Evolutionary conservation across 805 yeast genomes (phyloP).

Genomic region (Starmera pachycereana): DNA sequence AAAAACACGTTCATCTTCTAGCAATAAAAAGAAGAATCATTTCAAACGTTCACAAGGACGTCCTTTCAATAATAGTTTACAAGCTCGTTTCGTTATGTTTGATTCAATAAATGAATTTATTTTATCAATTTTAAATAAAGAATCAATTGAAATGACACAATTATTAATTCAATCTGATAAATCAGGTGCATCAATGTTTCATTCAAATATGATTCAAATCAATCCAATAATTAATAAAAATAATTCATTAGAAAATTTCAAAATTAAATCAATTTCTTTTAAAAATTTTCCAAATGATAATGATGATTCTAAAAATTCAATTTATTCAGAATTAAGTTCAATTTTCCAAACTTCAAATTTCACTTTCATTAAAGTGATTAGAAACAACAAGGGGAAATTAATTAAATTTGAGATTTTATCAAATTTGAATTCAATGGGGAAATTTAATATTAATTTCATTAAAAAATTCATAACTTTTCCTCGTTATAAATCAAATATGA

Average conservation of each 20-base stretch:
- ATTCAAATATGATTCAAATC: neutral
- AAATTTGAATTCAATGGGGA: conserved; percentile 3
- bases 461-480: conserved; percentile 32
- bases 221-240: neutral
- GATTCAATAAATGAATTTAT: conserved; percentile 15
- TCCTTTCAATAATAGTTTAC: conserved; percentile 17
- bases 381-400: conserved; percentile 28
- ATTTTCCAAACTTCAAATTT: conserved; percentile 13
- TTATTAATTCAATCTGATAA: neutral
- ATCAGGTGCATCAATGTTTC: neutral
- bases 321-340: conserved; percentile 11
- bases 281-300: too few species aligned
- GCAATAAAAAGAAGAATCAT: too few species aligned
- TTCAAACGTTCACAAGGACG: conserved; percentile 16
- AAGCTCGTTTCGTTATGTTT: conserved; percentile 18
- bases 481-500: conserved; percentile 34
- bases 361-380: conserved; percentile 26
- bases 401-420: conserved; percentile 26
- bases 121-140: conserved; percentile 8
- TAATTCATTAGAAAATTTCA: too few species aligned
- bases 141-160: neutral
- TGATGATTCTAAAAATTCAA: neutral
- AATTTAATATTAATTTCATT: conserved; percentile 17
- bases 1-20: neutral
- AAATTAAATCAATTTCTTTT: too few species aligned